phyloP scores from a whole-genome alignment of 352 stramenopile species.

The Globisporangium parvum region DNA sequence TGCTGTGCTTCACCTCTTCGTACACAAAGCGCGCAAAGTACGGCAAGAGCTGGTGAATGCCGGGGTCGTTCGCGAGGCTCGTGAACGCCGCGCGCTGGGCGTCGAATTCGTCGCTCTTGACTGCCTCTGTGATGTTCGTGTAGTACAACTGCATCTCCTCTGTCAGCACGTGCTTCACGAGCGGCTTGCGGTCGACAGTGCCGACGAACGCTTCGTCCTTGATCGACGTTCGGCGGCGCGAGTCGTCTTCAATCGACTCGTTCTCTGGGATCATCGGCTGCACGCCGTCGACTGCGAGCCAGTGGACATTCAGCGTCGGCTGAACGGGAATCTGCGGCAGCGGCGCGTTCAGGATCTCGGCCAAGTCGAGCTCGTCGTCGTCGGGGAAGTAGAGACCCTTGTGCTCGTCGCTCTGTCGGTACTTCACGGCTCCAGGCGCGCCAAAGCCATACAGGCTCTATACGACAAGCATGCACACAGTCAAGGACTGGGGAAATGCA shows the following conservation, averaged over 20 bases:
- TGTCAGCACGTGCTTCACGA: constrained; percentile 84
- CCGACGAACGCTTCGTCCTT: constrained; percentile 71
- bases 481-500: neutral
- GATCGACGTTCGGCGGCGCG: constrained; percentile 61
- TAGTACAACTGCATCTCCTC: constrained; percentile 90
- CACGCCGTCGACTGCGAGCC: constrained; percentile 78
- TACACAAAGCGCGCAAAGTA: constrained; percentile 89
- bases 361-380: constrained; percentile 67
- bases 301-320: constrained; percentile 71
- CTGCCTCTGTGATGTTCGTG: constrained; percentile 77
- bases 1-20: constrained; percentile 84
- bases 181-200: constrained; percentile 65
- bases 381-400: constrained; percentile 59
- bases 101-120: constrained; percentile 71
- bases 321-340: constrained; percentile 68
- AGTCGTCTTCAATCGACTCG: constrained; percentile 65
- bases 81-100: constrained; percentile 71
- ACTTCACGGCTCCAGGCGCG: constrained; percentile 39
- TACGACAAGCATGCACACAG: neutral
- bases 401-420: constrained; percentile 55
- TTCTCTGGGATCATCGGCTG: constrained; percentile 83
- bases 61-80: constrained; percentile 75
- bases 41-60: constrained; percentile 86
- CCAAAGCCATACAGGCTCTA: constrained; percentile 75
- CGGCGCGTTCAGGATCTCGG: constrained; percentile 68